Conservation (phyloP, 208 protist species). For the Acanthamoeba healyi region DNA sequence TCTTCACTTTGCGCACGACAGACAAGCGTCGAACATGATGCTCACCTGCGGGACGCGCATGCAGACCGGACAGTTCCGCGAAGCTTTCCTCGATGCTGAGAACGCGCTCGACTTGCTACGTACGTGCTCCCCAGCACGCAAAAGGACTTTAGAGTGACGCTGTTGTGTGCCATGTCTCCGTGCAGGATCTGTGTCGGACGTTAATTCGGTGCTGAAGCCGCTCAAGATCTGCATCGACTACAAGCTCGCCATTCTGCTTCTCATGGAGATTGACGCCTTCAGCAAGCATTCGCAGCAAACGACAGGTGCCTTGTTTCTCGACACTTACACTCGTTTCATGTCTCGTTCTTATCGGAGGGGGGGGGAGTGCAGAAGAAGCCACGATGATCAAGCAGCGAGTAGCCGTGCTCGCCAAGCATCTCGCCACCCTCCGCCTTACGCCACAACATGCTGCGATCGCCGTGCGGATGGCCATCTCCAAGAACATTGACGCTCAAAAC, state of each 20-base stretch:
- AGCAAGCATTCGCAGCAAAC: background rate
- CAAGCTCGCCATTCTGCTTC: conserved; percentile 55
- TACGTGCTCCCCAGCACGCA: background rate
- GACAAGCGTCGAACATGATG: conserved; percentile 46
- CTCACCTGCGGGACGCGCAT: conserved; percentile 9
- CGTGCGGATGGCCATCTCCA: conserved; percentile 21
- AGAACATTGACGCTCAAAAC: conserved; percentile 35
- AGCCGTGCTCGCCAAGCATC: background rate
- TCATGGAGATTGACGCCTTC: conserved; percentile 34
- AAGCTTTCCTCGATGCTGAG: conserved; percentile 48
- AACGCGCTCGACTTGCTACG: conserved; percentile 36
- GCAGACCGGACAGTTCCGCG: conserved; percentile 58
- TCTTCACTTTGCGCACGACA: background rate
- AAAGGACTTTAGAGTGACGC: background rate
- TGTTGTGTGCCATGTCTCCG: too few relatives aligned
- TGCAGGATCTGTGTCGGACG: conserved; percentile 25
- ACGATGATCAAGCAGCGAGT: background rate
- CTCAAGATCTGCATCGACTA: conserved; percentile 53
- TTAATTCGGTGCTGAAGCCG: background rate
- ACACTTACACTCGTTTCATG: background rate
- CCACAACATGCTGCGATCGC: conserved; percentile 13
- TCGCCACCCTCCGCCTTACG: background rate
- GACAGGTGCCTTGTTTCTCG: background rate
- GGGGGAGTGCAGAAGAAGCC: conserved; percentile 24
- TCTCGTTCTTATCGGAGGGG: background rate